These are phyloP conservation scores for Pseudogymnoascus sp. DNA, from an alignment of 2,329 filamentous ascomycete species.

Conservation along the genomic window DNA sequence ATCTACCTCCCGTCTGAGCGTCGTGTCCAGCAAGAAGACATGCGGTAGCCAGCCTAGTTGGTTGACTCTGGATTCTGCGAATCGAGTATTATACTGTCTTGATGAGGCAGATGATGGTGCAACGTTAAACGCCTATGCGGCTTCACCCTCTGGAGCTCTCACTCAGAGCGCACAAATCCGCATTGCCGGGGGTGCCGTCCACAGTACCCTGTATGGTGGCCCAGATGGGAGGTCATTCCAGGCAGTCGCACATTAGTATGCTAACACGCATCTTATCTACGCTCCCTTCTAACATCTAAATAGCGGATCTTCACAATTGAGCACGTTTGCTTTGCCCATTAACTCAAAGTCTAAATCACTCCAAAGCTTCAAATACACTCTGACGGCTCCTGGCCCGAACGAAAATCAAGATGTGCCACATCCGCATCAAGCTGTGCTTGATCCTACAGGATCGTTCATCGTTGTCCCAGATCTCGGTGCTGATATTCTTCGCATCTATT, in stretches of 20 bases:
- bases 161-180: background rate
- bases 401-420: conserved; percentile 37
- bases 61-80: conserved; percentile 21
- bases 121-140: background rate
- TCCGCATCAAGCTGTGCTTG: conserved; percentile 42
- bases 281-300: conserved; percentile 13
- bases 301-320: conserved; percentile 12
- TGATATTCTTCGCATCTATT: conserved; percentile 40
- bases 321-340: conserved; percentile 9
- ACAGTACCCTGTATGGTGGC: conserved; percentile 16
- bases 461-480: conserved; percentile 44
- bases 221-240: conserved; percentile 12
- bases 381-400: conserved; percentile 10
- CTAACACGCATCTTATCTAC: conserved; percentile 10
- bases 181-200: conserved; percentile 17
- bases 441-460: conserved; percentile 41
- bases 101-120: conserved; percentile 18
- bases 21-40: background rate
- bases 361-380: conserved; percentile 6
- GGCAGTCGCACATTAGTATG: conserved; percentile 28
- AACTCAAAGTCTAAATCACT: conserved; percentile 12
- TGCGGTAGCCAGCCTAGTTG: conserved; percentile 11
- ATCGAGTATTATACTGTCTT: conserved; percentile 22
- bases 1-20: background rate
- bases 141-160: background rate